Base-by-base conservation (phyloP, 2,329 filamentous ascomycete genomes). In the Sclerotinia trifoliorum region DNA sequence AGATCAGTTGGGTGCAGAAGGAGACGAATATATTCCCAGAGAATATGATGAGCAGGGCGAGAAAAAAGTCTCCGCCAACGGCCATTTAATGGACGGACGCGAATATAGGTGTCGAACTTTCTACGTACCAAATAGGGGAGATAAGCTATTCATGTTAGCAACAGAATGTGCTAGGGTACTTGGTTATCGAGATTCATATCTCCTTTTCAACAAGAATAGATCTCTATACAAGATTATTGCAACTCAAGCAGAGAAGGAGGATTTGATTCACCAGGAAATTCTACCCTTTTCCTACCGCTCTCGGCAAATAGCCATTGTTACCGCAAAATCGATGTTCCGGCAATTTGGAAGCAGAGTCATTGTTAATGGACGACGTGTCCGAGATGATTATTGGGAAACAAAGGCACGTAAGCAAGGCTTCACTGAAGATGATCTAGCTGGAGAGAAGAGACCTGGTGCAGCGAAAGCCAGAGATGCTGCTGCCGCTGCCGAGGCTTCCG, bases 301-400 rank as follows among this genome's bases (percentile, higher is more conserved):
- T n/a, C 88, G 95, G 63, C 95, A 99, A 80, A 99, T 99, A 74
- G 95, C 95, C 64, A 97, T 99, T 71, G 95, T 99, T 55, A 98
- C 95, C 0, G 95, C 95, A 42, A 89, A 93, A 72, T 98, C 94
- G 74, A 99, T 99, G 95, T 99, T 98, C 80, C 89, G 95, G 55
- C 95, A 99, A 79, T 99, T 99, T 79, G 95, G 95, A 61, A 97
- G 94, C 79, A 87, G 95, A 71, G 90, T 99, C 65, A 95, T 99
- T 72, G 88, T 91, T 48, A 92, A 94, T 75, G 95, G 95, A 46
- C 87, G 94, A 71, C 86, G 95, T 68, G 95, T 99, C 54, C 90
- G 95, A 62, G 95, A 99, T 80, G 95, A 99, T 78, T 99, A 99
- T 80, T 99, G 95, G 95, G 95, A 98, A 80, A 92, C 90, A 77